Base-by-base conservation (phyloP, 2,329 filamentous ascomycete genomes). In the Aspergillus jensenii region DNA sequence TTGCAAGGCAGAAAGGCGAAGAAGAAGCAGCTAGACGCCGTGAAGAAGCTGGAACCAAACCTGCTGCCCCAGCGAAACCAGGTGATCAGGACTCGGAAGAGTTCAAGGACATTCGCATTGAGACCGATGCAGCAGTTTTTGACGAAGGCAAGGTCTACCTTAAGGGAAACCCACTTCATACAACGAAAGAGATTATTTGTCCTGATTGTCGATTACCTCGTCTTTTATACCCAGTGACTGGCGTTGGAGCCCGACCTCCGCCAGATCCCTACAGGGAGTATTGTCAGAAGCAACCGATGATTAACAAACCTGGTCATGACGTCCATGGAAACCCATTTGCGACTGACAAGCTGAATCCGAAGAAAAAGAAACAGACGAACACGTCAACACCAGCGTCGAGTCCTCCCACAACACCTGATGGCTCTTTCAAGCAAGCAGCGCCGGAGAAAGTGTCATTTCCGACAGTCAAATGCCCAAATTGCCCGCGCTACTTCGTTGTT, bases 401-500 rank as follows among this genome's bases (percentile, higher is more conserved):
- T 47, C 71, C 71, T 49, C 71, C 72, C 2, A 71, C 71, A 14
- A 71, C 68, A 3, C 70, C 72, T 2, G 69, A 72, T 40, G 65
- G 65, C 43, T 69, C 70, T 17, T 71, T 71, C 50, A 72, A 72
- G 37, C 68, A 71, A 40, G 55, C 60, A 8, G 64, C 65, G n/a
- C 66, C 66, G 4, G 68, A 71, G 47, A 67, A 68, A 54, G 59
- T 70, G n/a, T 68, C 67, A 8, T 72, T 77, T n/a, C 76, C 76
- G 19, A 77, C 75, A 3, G 74, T 75, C 44, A 78, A 78, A 62
- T 87, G 84, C 68, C 84, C 83, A 9, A 82, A 81, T 62, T 87
- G 84, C 67, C 85, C 85, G 62, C 79, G 84, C 31, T 85, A 84
- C 68, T 74, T 86, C 64, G 80, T 85, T 58, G 84, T 86, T 62